Percentiles rank a stretch among this genome's conserved stretches.
Evolutionary conservation across 495 filamentous ascomycete genomes (phyloP).

Genomic region (Apodospora peruviana): DNA sequence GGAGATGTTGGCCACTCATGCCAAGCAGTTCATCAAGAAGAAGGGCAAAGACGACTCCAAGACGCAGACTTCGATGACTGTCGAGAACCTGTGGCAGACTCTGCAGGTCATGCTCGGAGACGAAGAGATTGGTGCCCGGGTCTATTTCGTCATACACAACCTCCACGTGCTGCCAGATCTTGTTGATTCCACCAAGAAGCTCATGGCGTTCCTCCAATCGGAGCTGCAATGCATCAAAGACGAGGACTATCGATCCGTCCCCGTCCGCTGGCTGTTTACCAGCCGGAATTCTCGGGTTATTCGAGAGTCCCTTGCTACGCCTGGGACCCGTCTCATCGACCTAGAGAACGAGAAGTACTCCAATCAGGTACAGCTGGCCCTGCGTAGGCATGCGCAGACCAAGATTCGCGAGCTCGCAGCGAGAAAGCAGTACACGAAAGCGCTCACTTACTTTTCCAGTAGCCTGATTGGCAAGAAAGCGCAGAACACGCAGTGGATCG

Average conservation of each 20-base stretch:
- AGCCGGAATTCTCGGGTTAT: conserved; percentile 22
- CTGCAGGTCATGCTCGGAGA: conserved; percentile 32
- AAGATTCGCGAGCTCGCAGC: conserved; percentile 21
- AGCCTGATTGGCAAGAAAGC: conserved; percentile 29
- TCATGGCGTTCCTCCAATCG: conserved; percentile 22
- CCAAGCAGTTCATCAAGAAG: conserved; percentile 26
- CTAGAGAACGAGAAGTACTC: background rate
- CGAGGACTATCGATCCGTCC: conserved; percentile 11
- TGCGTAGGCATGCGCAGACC: background rate
- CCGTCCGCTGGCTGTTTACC: conserved; percentile 28
- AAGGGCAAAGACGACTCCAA: conserved; percentile 14
- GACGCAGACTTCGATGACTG: conserved; percentile 9
- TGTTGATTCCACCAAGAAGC: conserved; percentile 30
- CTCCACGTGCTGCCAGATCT: conserved; percentile 19
- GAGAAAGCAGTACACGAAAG: conserved; percentile 29
- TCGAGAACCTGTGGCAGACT: conserved; percentile 32
- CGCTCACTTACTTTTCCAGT: conserved; percentile 29
- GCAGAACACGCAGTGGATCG: conserved; percentile 32
- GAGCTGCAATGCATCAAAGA: background rate
- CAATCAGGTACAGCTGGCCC: background rate
- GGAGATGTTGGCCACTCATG: conserved; percentile 28
- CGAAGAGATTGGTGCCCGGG: conserved; percentile 23
- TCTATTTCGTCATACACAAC: conserved; percentile 35
- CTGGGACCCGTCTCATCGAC: conserved; percentile 4
- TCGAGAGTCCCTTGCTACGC: background rate